Conservation (phyloP, 495 filamentous ascomycete genomes). For the Patellaria atrata region DNA sequence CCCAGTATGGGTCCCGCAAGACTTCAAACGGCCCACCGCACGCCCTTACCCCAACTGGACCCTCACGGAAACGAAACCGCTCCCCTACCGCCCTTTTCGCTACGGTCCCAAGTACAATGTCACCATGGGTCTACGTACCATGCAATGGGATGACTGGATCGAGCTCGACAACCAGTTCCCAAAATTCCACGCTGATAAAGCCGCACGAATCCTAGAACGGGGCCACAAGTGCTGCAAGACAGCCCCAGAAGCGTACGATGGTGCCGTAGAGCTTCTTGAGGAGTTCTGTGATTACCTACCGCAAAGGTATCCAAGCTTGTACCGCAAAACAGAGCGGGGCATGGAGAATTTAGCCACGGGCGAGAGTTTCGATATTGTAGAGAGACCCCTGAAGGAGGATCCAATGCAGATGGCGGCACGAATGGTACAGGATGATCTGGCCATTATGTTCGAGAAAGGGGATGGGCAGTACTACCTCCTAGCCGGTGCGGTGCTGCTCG, state of each 20-base stretch:
- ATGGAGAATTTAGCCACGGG: slow-evolving; percentile 58
- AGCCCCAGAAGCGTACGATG: slow-evolving; percentile 59
- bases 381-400: slow-evolving; percentile 58
- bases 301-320: slow-evolving; percentile 66
- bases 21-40: slow-evolving; percentile 55
- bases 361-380: slow-evolving; percentile 56
- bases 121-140: slow-evolving; percentile 68
- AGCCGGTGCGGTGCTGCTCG: slow-evolving; percentile 63
- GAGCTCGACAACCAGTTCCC: slow-evolving; percentile 76
- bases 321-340: slow-evolving; percentile 45
- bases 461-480: slow-evolving; percentile 80
- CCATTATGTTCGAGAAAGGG: slow-evolving; percentile 66
- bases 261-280: slow-evolving; percentile 65
- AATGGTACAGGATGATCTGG: slow-evolving; percentile 73
- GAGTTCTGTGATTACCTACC: slow-evolving; percentile 66
- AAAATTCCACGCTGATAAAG: slow-evolving; percentile 62
- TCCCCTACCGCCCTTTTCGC: slow-evolving; percentile 74
- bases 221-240: slow-evolving; percentile 57
- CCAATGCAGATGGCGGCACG: slow-evolving; percentile 62
- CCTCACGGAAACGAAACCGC: slow-evolving; percentile 53
- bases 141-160: slow-evolving; percentile 78
- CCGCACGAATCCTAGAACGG: slow-evolving; percentile 53
- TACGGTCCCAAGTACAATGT: slow-evolving; percentile 67
- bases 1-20: slow-evolving; percentile 53
- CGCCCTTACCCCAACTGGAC: slow-evolving; percentile 59